Evolutionary conservation across 2,329 filamentous ascomycete species (phyloP).

Genomic region (Parastagonospora avenae): DNA sequence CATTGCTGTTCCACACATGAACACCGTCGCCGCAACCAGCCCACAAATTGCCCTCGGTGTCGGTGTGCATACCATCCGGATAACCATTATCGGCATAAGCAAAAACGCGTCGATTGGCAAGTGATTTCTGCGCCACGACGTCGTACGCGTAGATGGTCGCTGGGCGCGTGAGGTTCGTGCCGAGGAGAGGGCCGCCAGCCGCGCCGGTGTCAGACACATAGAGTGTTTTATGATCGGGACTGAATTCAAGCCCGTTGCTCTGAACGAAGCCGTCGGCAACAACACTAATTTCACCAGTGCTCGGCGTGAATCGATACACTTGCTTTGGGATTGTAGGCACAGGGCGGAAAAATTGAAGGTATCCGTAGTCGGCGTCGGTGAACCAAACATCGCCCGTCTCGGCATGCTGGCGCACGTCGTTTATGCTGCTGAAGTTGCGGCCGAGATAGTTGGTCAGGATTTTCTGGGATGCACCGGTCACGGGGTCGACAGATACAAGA

Average conservation of each 20-base stretch:
- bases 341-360: slow-evolving; percentile 39
- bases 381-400: slow-evolving; percentile 56
- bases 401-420: slow-evolving; percentile 52
- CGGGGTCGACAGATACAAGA: slow-evolving; percentile 52
- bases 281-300: slow-evolving; percentile 48
- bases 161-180: slow-evolving; percentile 45
- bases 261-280: slow-evolving; percentile 51
- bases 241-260: slow-evolving; percentile 54
- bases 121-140: slow-evolving; percentile 42
- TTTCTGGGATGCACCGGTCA: slow-evolving; percentile 48
- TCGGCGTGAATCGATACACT: slow-evolving; percentile 52
- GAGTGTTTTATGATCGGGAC: slow-evolving; percentile 50
- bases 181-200: slow-evolving; percentile 17
- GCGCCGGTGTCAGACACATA: slow-evolving; percentile 58
- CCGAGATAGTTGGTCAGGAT: slow-evolving; percentile 56
- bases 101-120: slow-evolving; percentile 54
- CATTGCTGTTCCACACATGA: slow-evolving; percentile 58
- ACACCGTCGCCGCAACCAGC: slow-evolving; percentile 61
- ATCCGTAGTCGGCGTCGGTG: slow-evolving; percentile 51
- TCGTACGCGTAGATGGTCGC: slow-evolving; percentile 52
- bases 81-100: slow-evolving; percentile 60
- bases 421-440: slow-evolving; percentile 51
- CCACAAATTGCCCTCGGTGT: slow-evolving; percentile 62
- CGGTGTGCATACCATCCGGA: slow-evolving; percentile 64
- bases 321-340: slow-evolving; percentile 38